phyloP scores from a whole-genome alignment of 2,329 filamentous ascomycete species.

The Fusarium veterinarium region DNA sequence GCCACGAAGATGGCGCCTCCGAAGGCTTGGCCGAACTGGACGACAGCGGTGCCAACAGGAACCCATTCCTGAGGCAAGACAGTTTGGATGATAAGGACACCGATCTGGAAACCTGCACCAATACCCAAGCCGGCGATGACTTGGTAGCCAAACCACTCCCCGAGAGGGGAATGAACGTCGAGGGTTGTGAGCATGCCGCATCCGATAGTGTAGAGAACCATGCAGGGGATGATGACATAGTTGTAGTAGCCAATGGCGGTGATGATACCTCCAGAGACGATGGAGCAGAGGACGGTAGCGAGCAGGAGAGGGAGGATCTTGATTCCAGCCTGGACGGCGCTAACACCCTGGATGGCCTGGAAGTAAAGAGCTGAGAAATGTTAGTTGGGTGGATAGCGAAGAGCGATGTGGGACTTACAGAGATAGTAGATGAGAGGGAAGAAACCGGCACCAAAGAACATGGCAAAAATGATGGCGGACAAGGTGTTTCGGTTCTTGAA shows the following conservation, averaged over 20 bases:
- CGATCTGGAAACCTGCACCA: slow-evolving; percentile 61
- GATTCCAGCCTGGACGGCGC: slow-evolving; percentile 65
- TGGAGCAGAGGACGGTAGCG: slow-evolving; percentile 60
- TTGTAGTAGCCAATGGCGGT: slow-evolving; percentile 57
- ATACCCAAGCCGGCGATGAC: slow-evolving; percentile 66
- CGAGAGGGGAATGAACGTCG: slow-evolving; percentile 56
- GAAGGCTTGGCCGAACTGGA: slow-evolving; percentile 72
- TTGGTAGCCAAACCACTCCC: slow-evolving; percentile 69
- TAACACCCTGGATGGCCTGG: slow-evolving; percentile 64
- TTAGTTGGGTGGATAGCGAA: slow-evolving; percentile 15
- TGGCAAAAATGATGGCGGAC: slow-evolving; percentile 56
- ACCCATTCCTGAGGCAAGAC: slow-evolving; percentile 60
- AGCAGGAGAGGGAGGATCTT: slow-evolving; percentile 66
- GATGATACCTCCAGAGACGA: slow-evolving; percentile 57
- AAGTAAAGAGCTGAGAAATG: slow-evolving; percentile 59
- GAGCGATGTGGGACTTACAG: slow-evolving; percentile 49
- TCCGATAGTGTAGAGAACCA: slow-evolving; percentile 58
- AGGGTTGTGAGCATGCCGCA: slow-evolving; percentile 67
- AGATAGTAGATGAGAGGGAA: slow-evolving; percentile 66
- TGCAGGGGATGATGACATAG: slow-evolving; percentile 55
- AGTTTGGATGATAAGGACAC: slow-evolving; percentile 63
- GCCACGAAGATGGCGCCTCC: slow-evolving; percentile 74
- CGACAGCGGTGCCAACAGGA: slow-evolving; percentile 62
- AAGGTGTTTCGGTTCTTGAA: slow-evolving; percentile 57
- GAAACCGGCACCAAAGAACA: slow-evolving; percentile 63